phyloP scores from a whole-genome alignment of 108 stramenopile genomes.

The Conticribra guillardii region DNA sequence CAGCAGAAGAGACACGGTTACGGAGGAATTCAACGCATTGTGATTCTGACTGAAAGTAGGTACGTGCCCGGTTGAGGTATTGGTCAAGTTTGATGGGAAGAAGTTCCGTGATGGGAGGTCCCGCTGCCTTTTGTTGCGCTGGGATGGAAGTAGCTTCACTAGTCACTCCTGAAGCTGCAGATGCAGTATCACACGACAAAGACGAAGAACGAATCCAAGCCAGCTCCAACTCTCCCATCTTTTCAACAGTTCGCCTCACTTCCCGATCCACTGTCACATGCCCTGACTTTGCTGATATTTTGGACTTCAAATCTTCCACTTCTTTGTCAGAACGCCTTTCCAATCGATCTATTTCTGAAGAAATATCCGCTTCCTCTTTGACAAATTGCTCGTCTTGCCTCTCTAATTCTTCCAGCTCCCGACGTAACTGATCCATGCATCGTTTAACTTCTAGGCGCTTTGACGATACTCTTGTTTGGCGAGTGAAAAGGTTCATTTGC shows the following conservation, averaged over 20 bases:
- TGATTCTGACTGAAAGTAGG: slow-evolving; percentile 29
- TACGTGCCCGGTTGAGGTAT: slow-evolving; percentile 16
- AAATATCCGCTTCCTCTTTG: slow-evolving; percentile 14
- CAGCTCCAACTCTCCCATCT: slow-evolving; percentile 15
- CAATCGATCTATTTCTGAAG: slow-evolving; percentile 5
- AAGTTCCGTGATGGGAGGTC: not conserved
- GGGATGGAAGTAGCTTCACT: not conserved
- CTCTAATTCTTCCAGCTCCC: slow-evolving; percentile 22
- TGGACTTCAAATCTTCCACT: not conserved
- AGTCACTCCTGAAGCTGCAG: not conserved
- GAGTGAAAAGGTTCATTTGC: slow-evolving; percentile 5
- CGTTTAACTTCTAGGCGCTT: slow-evolving; percentile 10
- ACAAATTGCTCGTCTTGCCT: slow-evolving; percentile 18
- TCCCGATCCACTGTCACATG: slow-evolving; percentile 19
- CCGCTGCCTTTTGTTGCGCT: not conserved
- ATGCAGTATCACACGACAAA: not conserved
- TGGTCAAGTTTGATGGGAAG: slow-evolving; percentile 13
- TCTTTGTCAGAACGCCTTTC: slow-evolving; percentile 1
- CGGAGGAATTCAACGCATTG: slow-evolving; percentile 20
- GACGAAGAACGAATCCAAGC: slow-evolving; percentile 21
- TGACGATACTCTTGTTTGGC: not conserved
- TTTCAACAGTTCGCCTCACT: slow-evolving; percentile 16
- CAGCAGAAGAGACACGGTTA: slow-evolving; percentile 17
- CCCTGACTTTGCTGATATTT: not conserved
- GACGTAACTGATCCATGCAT: slow-evolving; percentile 11